Percentiles rank a stretch among this genome's conserved stretches.
Evolutionary conservation across 2,329 filamentous ascomycete species (phyloP).

Genomic region (Colletotrichum sp.): DNA sequence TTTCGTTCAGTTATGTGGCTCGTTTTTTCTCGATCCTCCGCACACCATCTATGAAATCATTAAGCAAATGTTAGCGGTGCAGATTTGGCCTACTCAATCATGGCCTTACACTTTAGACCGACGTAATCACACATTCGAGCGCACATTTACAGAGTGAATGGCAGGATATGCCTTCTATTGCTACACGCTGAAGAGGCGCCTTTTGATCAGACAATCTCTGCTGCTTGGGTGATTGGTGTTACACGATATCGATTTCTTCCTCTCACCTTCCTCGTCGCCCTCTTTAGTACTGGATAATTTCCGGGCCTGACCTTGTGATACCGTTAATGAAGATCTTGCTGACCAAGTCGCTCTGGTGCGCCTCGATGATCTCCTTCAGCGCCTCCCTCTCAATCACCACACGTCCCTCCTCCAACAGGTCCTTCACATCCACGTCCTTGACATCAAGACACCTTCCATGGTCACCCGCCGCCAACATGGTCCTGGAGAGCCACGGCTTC

Average conservation of each 20-base stretch:
- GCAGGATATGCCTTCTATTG: slow-evolving; percentile 17
- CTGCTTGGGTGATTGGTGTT: slow-evolving; percentile 18
- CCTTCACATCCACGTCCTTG: slow-evolving; percentile 93
- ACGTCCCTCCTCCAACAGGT: slow-evolving; percentile 83
- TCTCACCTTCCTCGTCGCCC: background rate
- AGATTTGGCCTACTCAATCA: background rate
- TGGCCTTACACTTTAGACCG: background rate
- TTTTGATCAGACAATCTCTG: slow-evolving; percentile 3
- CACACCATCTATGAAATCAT: background rate
- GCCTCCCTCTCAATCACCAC: slow-evolving; percentile 87
- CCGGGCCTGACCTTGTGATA: slow-evolving; percentile 35
- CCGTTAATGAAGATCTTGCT: slow-evolving; percentile 51
- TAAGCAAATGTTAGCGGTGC: background rate
- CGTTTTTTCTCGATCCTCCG: background rate
- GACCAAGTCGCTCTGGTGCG: slow-evolving; percentile 73
- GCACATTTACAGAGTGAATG: background rate
- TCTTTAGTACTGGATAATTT: slow-evolving; percentile 35
- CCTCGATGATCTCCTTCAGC: slow-evolving; percentile 74
- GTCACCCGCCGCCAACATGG: slow-evolving; percentile 66
- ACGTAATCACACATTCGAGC: background rate
- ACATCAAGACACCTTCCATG: slow-evolving; percentile 74
- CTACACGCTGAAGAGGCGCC: slow-evolving; percentile 17
- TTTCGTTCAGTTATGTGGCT: background rate
- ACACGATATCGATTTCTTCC: slow-evolving; percentile 3
- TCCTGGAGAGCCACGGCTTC: slow-evolving; percentile 68